Percentiles rank a stretch among this genome's conserved stretches.
Conservation (phyloP, 306 rosid genomes). For the Psophocarpus tetragonolobus region DNA sequence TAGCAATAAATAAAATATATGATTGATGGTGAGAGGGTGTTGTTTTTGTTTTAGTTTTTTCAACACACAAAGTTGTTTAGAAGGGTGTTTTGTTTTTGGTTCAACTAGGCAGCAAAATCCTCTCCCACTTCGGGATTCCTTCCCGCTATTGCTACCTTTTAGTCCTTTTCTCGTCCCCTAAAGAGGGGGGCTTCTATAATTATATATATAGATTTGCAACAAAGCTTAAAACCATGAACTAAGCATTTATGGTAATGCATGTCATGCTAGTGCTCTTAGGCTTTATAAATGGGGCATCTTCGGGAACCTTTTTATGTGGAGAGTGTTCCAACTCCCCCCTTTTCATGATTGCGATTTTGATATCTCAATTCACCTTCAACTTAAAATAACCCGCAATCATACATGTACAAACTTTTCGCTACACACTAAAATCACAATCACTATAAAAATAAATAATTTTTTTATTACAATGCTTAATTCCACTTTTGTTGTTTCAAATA, state of each 20-base stretch:
- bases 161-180: constrained; percentile 52
- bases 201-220: constrained; percentile 18
- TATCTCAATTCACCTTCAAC: constrained; percentile 5
- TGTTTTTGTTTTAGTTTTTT: not conserved
- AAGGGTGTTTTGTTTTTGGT: constrained; percentile 36
- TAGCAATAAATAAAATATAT: constrained; percentile 25
- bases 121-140: constrained; percentile 59
- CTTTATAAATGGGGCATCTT: constrained; percentile 38
- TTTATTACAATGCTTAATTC: too few relatives aligned
- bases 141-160: constrained; percentile 50
- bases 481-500: too few relatives aligned
- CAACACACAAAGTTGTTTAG: not conserved
- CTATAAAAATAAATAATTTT: not conserved
- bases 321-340: constrained; percentile 24
- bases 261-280: constrained; percentile 29
- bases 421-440: not conserved
- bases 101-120: constrained; percentile 34
- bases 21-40: constrained; percentile 35
- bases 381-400: constrained; percentile 5
- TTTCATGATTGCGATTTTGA: constrained; percentile 44
- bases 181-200: constrained; percentile 47
- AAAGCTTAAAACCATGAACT: constrained; percentile 31
- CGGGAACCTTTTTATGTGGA: constrained; percentile 32
- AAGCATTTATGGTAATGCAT: constrained; percentile 31
- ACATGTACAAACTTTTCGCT: not conserved